Base-by-base conservation (phyloP, 306 rosid species). In the Amphicarpaea edgeworthii region DNA sequence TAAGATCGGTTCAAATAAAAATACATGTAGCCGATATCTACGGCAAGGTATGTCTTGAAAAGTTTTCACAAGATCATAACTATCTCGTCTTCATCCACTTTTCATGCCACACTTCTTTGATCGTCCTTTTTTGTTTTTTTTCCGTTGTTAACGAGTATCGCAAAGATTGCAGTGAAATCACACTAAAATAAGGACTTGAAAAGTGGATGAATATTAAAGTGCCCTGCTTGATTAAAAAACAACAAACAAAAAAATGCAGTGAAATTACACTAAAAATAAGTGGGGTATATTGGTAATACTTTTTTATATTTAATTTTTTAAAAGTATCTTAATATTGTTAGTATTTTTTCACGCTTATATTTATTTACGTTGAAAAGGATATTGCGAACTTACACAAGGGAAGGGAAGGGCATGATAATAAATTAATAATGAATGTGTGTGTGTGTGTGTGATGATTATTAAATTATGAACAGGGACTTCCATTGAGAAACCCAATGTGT, bases 401-500 rank as follows among this genome's bases (percentile, higher is more conserved):
- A 8, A 57, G 2, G 4, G 23, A 14, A n/a, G n/a, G n/a, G n/a
- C n/a, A n/a, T n/a, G n/a, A n/a, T n/a, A n/a, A n/a, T n/a, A n/a
- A n/a, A n/a, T n/a, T n/a, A n/a, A n/a, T n/a, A n/a, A n/a, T n/a
- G n/a, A n/a, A n/a, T n/a, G n/a, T n/a, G n/a, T n/a, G n/a, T n/a
- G n/a, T n/a, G n/a, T n/a, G n/a, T 0, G 23, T 12, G 8, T 21
- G 14, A 65, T 26, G 15, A 66, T 66, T 12, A 66, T 66, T 43
- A 41, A 15, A 67, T 67, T 16, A 67, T 23, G 2, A 67, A 43
- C 19, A 45, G 23, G 15, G 23, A 24, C 2, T 0, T 45, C 72
- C 57, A 67, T 67, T 67, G 45, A 45, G 72, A 6, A 3, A 24
- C 62, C 61, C 49, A 2, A 26, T 59, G 21, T 24, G 71, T 41